Evolutionary conservation across 2,329 filamentous ascomycete species (phyloP).

Genomic region (Hypoxylon sp.): DNA sequence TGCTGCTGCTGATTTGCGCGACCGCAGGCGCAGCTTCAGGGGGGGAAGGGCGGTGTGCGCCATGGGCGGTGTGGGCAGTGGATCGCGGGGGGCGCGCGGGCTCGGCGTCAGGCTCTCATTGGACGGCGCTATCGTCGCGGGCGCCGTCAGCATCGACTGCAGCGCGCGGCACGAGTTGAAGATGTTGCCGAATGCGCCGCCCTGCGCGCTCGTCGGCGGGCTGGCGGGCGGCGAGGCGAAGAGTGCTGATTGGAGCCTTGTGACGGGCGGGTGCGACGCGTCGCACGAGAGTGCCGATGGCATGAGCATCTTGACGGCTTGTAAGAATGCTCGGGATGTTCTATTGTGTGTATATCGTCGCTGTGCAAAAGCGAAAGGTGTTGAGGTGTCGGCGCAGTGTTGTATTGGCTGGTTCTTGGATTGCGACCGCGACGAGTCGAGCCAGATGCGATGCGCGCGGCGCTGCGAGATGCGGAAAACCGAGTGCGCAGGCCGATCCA

Average conservation of each 20-base stretch:
- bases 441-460: slow-evolving; percentile 27
- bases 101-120: slow-evolving; percentile 28
- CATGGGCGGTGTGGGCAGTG: slow-evolving; percentile 65
- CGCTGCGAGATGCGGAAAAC: neutral
- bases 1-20: slow-evolving; percentile 48
- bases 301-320: slow-evolving; percentile 59
- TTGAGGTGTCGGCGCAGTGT: slow-evolving; percentile 7
- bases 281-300: slow-evolving; percentile 67
- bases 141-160: slow-evolving; percentile 62
- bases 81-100: slow-evolving; percentile 45
- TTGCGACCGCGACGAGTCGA: slow-evolving; percentile 28
- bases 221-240: slow-evolving; percentile 68
- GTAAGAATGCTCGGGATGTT: neutral
- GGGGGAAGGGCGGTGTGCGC: slow-evolving; percentile 55
- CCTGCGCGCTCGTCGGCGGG: slow-evolving; percentile 58
- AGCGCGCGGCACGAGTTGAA: slow-evolving; percentile 67
- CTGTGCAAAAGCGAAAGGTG: no score
- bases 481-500: slow-evolving; percentile 2
- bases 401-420: slow-evolving; percentile 18
- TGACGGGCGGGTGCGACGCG: slow-evolving; percentile 55
- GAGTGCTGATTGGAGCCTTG: slow-evolving; percentile 57
- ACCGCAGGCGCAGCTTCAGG: slow-evolving; percentile 64
- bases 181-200: slow-evolving; percentile 61
- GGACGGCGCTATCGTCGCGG: slow-evolving; percentile 41
- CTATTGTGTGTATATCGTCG: slow-evolving; percentile 7